Evolutionary conservation across 169 alveolate genomes (phyloP), one percentile per base, ranked within the genome.

Genomic region (Babesia caballi): DNA sequence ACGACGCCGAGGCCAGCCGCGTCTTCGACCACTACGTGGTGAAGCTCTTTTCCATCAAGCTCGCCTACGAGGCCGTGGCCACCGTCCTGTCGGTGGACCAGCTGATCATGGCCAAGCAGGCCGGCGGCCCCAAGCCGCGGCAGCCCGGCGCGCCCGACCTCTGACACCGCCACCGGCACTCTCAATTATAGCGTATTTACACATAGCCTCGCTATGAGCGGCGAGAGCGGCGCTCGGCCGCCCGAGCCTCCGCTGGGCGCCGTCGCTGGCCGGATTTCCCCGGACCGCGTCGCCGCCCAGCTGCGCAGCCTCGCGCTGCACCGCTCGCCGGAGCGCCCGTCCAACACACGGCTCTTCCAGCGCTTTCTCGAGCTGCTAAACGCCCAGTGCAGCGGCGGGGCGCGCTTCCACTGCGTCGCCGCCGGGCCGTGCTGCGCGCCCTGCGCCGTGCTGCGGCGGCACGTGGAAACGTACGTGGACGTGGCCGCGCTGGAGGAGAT

Each of bases 81-180:
- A 98, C 99, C 9, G 93, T 97, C 46, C 94, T 98, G 7, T 94
- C 96, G 72, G 97, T 98, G 35, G 99, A 98, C 89, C 98, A 96
- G 84, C 94, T 97, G 59, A 96, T 97, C 69, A 94, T 98, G 95
- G 97, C 99, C 57, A 96, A 97, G 77, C 99, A 99, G 17, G 99
- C 99, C 19, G 99, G 99, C 32, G 99, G 99, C 19, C 99, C 99
- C 30, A 94, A 93, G 38, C 97, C 96, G 28, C 91, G 95, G 46
- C 83, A 70, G 8, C 84, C 88, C 17, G 82, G 78, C 23, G 61
- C 78, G n/a, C 84, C 88, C 32, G 88, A 81, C 65, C 71, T 81
- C 8, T 78, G 68, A 70, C 33, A 38, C n/a, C 78, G 6, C 40
- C 5, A 19, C 14, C 49, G n/a, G 4, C 25, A 44, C 23, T 25